A percentile compares a stretch with the other conserved stretches of the same genome.
Evolutionary conservation across 352 stramenopile species (phyloP).

Genomic region (Plasmopara muralis): DNA sequence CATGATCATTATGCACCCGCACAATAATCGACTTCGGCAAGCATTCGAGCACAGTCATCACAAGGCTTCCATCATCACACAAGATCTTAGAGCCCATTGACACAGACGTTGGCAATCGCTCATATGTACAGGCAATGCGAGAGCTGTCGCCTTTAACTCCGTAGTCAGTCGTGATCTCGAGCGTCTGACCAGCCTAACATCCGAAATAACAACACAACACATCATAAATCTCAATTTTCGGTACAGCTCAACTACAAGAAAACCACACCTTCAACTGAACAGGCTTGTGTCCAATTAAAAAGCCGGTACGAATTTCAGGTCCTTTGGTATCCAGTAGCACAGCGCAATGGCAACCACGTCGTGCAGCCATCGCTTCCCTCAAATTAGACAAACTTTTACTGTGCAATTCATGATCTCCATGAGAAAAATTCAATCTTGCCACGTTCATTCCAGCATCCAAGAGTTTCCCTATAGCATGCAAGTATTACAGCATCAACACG

Average conservation of each 20-base stretch:
- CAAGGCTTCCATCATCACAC: slow-evolving; percentile 92
- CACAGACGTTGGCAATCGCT: slow-evolving; percentile 89
- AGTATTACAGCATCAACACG: slow-evolving; percentile 1
- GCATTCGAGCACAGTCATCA: slow-evolving; percentile 88
- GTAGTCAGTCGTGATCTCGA: slow-evolving; percentile 91
- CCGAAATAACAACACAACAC: neutral
- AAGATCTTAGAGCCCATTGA: slow-evolving; percentile 91
- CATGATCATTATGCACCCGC: slow-evolving; percentile 77
- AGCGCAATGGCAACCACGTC: slow-evolving; percentile 77
- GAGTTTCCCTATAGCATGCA: slow-evolving; percentile 37
- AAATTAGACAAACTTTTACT: slow-evolving; percentile 88
- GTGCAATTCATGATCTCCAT: slow-evolving; percentile 95
- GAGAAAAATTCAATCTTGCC: slow-evolving; percentile 99
- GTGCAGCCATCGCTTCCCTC: slow-evolving; percentile 52
- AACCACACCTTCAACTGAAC: slow-evolving; percentile 52
- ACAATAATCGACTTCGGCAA: slow-evolving; percentile 68
- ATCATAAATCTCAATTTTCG: slow-evolving; percentile 7
- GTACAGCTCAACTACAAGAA: neutral
- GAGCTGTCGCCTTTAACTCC: slow-evolving; percentile 59
- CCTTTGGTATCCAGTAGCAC: slow-evolving; percentile 97
- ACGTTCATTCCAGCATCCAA: slow-evolving; percentile 94
- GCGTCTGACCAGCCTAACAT: slow-evolving; percentile 49
- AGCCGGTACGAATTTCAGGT: slow-evolving; percentile 93
- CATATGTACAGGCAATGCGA: slow-evolving; percentile 92
- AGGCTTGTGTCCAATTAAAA: slow-evolving; percentile 60